These are phyloP conservation scores for Lactarius evosmus DNA, from an alignment of 768 basidiomycete species.

Conservation along the genomic window DNA sequence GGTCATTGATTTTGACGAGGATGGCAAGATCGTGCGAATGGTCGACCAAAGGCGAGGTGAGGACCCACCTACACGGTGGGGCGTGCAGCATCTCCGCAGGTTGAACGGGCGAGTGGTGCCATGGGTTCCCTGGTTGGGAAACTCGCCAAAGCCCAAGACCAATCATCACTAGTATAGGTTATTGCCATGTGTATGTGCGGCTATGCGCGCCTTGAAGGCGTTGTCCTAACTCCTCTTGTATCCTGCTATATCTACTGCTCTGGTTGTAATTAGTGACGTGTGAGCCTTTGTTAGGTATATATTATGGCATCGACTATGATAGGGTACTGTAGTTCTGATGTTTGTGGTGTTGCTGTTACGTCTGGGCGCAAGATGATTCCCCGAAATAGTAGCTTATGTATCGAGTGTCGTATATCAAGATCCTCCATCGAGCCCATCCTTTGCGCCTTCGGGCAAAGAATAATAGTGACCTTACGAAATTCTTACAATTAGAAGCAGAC, in stretches of 20 bases:
- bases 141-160: constrained; percentile 41
- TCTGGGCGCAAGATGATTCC: not conserved
- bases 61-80: constrained; percentile 48
- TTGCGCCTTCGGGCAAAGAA: not conserved
- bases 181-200: not conserved
- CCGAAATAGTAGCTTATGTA: not conserved
- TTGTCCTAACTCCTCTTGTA: not conserved
- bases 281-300: not conserved
- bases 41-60: constrained; percentile 61
- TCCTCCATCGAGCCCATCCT: not conserved
- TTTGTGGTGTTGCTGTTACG: not conserved
- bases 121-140: constrained; percentile 54
- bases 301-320: not conserved
- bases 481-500: not conserved
- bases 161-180: constrained; percentile 15
- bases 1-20: constrained; percentile 59
- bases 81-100: constrained; percentile 46
- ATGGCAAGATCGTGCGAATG: constrained; percentile 56
- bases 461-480: not conserved
- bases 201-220: not conserved
- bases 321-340: not conserved
- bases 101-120: constrained; percentile 50
- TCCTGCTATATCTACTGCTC: not conserved
- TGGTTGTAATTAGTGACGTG: not conserved
- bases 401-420: not conserved